Conservation (phyloP, 129 eudicot species). For the Centrapalus pauciflorus region DNA sequence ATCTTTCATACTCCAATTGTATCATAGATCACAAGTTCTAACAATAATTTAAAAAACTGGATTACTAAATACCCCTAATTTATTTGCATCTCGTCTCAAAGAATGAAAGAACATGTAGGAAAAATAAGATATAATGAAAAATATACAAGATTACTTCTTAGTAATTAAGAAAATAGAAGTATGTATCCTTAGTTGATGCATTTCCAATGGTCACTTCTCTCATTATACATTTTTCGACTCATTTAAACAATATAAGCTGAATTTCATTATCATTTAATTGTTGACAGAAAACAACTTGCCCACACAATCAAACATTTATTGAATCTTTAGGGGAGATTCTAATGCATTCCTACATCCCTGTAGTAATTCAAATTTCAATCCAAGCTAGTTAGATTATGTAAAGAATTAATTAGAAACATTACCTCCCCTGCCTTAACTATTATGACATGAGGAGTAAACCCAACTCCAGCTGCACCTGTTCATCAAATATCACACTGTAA, state of each 20-base stretch:
- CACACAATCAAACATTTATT: not conserved
- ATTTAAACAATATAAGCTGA: not conserved
- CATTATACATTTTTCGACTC: not conserved
- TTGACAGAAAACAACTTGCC: not conserved
- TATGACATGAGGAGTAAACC: constrained; percentile 91
- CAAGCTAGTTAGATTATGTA: not conserved
- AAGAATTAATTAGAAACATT: not conserved
- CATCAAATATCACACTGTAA: constrained; percentile 5
- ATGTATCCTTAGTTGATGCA: not conserved
- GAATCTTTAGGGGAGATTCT: not conserved
- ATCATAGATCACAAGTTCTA: not conserved
- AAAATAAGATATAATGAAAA: not conserved
- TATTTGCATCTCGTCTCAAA: not conserved
- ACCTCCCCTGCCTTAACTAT: constrained; percentile 83
- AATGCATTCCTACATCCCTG: not conserved
- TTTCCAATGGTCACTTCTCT: constrained; percentile 5
- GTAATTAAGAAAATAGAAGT: not conserved
- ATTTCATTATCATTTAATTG: not conserved
- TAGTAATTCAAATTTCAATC: constrained; percentile 4
- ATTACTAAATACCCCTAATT: not conserved
- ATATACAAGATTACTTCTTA: not conserved
- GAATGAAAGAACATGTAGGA: not conserved
- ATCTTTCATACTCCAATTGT: not conserved
- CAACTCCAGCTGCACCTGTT: constrained; percentile 74
- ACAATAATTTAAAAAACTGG: not conserved